Evolutionary conservation across 768 basidiomycete species (phyloP), one percentile per base, ranked within the genome.

Genomic region (Royoungia palumana): DNA sequence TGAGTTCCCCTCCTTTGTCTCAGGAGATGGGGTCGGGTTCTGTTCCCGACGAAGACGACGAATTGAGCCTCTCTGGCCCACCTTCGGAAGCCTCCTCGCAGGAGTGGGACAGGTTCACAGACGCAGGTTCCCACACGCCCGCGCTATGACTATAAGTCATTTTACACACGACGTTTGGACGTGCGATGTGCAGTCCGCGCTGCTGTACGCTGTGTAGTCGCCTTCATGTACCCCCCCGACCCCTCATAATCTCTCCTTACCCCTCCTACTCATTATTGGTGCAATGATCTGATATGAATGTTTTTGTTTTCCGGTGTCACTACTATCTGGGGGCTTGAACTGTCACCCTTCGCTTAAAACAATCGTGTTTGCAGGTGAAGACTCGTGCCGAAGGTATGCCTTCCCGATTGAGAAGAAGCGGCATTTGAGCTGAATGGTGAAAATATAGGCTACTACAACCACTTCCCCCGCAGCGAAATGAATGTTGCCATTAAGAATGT

Each of bases 31-130:
- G 50, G 21, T 53, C 48, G 19, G 49, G 55, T 56, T 60, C 64
- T 42, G 61, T 60, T 47, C 66, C 69, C 50, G 79, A 79, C 58
- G 81, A 81, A 51, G 79, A 71, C 51, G 65, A 60, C 48, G 81
- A 81, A 57, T 69, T 71, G 59, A 85, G 82, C 67, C 82, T 81
- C 50, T 76, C 75, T 45, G 82, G 85, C 36, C 85, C 87, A 46
- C 89, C 89, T 46, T 92, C 90, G 49, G 90, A 89, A 72, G 75
- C 88, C 27, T 89, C 90, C 35, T 93, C 90, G 43, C 88, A 89
- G 70, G 90, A 91, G 66, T 93, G 89, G 90, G 90, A 93, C 71
- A 85, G 77, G 58, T 69, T 93, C 72, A 88, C 89, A 58, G 87
- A 91, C 64, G 78, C 86, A 41, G 86, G 80, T 51, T 72, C 75